phyloP scores from a whole-genome alignment of 2,329 filamentous ascomycete species.

The Neofusicoccum kwambonambiense region DNA sequence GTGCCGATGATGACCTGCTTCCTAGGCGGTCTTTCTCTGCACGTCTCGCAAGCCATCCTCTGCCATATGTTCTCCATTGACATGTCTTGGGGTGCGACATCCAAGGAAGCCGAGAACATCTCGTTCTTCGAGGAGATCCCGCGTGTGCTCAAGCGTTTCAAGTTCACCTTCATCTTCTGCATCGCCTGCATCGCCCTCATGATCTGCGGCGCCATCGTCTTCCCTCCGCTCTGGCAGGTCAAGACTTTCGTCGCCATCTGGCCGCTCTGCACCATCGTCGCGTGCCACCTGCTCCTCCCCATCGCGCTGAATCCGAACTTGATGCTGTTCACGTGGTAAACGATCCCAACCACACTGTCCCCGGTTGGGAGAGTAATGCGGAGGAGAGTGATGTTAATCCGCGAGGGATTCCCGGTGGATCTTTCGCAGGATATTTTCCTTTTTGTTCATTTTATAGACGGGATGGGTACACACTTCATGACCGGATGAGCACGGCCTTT shows the following conservation, averaged over 20 bases:
- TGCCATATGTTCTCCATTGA: constrained; percentile 42
- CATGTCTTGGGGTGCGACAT: constrained; percentile 55
- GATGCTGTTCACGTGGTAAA: constrained; percentile 62
- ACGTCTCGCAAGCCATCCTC: constrained; percentile 41
- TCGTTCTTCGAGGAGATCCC: constrained; percentile 59
- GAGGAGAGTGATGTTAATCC: neutral
- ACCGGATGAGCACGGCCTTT: neutral
- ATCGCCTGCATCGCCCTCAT: constrained; percentile 48
- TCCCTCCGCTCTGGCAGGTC: constrained; percentile 58
- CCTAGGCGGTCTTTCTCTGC: constrained; percentile 41
- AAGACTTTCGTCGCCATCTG: constrained; percentile 59
- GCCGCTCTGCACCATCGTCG: constrained; percentile 54
- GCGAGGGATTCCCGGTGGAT: neutral
- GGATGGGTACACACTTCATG: neutral
- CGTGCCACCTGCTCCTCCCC: constrained; percentile 58
- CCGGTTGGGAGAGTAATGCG: neutral
- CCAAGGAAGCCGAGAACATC: constrained; percentile 58
- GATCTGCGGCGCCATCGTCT: constrained; percentile 47
- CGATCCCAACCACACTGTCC: neutral
- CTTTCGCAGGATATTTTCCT: neutral
- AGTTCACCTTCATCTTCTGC: constrained; percentile 54
- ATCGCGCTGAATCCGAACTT: constrained; percentile 62
- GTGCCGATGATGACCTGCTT: constrained; percentile 47
- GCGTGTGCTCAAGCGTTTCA: constrained; percentile 57
- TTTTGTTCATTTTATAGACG: neutral